These are phyloP conservation scores for Peronospora farinosa DNA, from an alignment of 352 stramenopile species.

Conservation along the genomic window DNA sequence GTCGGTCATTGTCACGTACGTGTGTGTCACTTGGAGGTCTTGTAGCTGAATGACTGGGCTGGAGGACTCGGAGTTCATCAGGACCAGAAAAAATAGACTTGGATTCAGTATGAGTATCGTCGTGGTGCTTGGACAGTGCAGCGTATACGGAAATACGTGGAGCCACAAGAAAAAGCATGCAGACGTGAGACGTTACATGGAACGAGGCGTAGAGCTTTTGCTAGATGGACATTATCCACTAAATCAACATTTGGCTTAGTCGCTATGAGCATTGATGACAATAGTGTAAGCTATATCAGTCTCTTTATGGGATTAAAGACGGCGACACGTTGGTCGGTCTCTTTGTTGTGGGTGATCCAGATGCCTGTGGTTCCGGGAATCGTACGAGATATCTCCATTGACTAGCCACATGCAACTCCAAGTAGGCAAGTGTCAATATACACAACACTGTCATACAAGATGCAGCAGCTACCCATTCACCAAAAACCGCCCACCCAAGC, in stretches of 20 bases:
- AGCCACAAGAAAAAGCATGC: conserved; percentile 31
- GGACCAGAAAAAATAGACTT: background rate
- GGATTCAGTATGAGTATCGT: background rate
- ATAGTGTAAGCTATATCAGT: background rate
- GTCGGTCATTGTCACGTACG: conserved; percentile 27
- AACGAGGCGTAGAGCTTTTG: background rate
- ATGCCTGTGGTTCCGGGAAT: conserved; percentile 34
- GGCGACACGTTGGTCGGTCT: conserved; percentile 12
- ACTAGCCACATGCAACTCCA: conserved; percentile 55
- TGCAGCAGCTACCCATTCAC: conserved; percentile 38
- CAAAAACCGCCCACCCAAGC: conserved; percentile 58
- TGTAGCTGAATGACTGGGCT: conserved; percentile 23
- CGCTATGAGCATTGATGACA: background rate
- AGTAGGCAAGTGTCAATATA: conserved; percentile 42
- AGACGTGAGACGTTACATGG: conserved; percentile 6
- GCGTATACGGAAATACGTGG: conserved; percentile 26
- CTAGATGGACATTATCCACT: no score
- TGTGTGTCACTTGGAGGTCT: conserved; percentile 1
- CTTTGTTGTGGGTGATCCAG: conserved; percentile 11
- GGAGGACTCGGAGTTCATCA: background rate
- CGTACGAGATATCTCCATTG: conserved; percentile 68
- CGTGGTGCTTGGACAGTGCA: background rate
- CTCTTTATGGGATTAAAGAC: conserved; percentile 16
- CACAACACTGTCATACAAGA: conserved; percentile 47
- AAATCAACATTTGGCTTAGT: no score